Evolutionary conservation across 2,329 filamentous ascomycete species (phyloP).

Genomic region (Knoxdaviesia capensis): DNA sequence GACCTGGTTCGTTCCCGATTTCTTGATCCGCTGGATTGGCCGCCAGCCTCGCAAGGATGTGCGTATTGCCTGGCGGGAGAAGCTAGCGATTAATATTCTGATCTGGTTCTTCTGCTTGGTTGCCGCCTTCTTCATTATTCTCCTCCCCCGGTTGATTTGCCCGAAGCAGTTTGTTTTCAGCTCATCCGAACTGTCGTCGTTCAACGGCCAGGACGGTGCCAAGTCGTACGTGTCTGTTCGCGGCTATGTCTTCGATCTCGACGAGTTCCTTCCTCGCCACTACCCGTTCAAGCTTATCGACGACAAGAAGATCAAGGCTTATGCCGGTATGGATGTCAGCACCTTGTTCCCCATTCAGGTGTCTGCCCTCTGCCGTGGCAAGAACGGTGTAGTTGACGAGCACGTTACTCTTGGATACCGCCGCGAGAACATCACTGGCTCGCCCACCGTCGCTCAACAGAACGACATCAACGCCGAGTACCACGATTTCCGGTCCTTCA

Average conservation of each 20-base stretch:
- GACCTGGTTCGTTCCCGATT: slow-evolving; percentile 78
- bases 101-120: slow-evolving; percentile 76
- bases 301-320: slow-evolving; percentile 44
- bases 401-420: slow-evolving; percentile 74
- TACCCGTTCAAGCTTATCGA: slow-evolving; percentile 43
- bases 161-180: slow-evolving; percentile 82
- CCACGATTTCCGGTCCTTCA: slow-evolving; percentile 81
- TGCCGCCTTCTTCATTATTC: slow-evolving; percentile 74
- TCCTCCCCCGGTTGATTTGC: slow-evolving; percentile 75
- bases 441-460: slow-evolving; percentile 40
- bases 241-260: slow-evolving; percentile 73
- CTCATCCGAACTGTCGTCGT: slow-evolving; percentile 49
- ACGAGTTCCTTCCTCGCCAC: slow-evolving; percentile 51
- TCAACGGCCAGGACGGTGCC: slow-evolving; percentile 49
- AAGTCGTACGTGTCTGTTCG: slow-evolving; percentile 62
- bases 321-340: slow-evolving; percentile 76
- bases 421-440: slow-evolving; percentile 52
- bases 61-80: slow-evolving; percentile 85
- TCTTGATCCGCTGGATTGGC: slow-evolving; percentile 55
- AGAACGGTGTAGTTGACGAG: slow-evolving; percentile 40
- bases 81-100: slow-evolving; percentile 91
- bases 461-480: slow-evolving; percentile 59
- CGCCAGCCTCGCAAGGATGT: slow-evolving; percentile 86
- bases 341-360: slow-evolving; percentile 86
- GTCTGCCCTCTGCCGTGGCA: slow-evolving; percentile 71